Evolutionary conservation across 192 early-diverging fungal species (phyloP).

Genomic region (Spizellomyces punctatus): DNA sequence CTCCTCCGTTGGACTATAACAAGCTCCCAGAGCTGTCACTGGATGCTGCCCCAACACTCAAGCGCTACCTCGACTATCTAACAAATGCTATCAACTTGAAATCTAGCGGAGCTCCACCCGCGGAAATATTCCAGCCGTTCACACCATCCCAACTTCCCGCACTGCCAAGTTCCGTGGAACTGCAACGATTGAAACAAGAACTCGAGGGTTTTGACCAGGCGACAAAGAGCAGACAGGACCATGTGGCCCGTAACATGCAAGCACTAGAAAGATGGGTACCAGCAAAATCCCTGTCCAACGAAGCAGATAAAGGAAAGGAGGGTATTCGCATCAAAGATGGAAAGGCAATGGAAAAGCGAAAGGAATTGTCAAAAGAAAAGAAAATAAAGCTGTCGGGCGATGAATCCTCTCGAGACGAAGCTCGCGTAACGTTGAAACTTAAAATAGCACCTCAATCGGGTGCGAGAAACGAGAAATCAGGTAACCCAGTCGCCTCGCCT

Average conservation of each 20-base stretch:
- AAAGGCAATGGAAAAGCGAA: not conserved
- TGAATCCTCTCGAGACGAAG: not conserved
- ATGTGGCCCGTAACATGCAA: constrained; percentile 9
- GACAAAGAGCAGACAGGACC: not conserved
- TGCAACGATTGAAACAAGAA: constrained; percentile 16
- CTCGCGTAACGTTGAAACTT: constrained; percentile 4
- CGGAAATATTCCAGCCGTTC: not conserved
- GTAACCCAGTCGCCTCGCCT: not conserved
- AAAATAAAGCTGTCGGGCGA: not conserved
- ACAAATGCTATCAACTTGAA: not conserved
- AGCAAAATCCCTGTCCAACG: not conserved
- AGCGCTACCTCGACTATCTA: constrained; percentile 12
- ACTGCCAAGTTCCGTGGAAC: constrained; percentile 19
- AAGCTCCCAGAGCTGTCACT: not conserved
- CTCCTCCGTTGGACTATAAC: not conserved
- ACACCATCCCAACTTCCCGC: constrained; percentile 7
- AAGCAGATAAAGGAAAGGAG: not conserved
- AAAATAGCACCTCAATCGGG: not conserved
- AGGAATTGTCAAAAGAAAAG: not conserved
- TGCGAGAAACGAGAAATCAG: constrained; percentile 1
- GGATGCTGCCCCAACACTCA: constrained; percentile 5
- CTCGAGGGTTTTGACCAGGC: not conserved
- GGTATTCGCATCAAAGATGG: not conserved
- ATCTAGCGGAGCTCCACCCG: not conserved
- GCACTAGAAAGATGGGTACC: constrained; percentile 11